Evolutionary conservation across 2,329 filamentous ascomycete species (phyloP).

Genomic region (Thelonectria rubi): DNA sequence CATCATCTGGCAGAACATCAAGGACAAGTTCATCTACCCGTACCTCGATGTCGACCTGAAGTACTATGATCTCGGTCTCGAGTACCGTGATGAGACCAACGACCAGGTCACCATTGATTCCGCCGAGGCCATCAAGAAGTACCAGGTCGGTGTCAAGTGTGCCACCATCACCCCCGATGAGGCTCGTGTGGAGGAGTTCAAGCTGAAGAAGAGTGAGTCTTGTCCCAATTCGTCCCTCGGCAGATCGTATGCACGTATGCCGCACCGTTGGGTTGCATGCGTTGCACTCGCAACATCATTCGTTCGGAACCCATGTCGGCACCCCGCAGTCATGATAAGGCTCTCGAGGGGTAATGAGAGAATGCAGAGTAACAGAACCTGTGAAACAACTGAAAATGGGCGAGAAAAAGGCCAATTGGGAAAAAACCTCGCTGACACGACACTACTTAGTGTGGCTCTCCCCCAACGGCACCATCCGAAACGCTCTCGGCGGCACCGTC

Average conservation of each 20-base stretch:
- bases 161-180: constrained; percentile 99
- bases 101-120: constrained; percentile 96
- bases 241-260: background rate
- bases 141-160: constrained; percentile 98
- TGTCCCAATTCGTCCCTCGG: constrained; percentile 15
- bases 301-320: constrained; percentile 6
- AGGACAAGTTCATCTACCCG: constrained; percentile 97
- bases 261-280: constrained; percentile 30
- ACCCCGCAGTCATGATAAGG: constrained; percentile 37
- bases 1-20: constrained; percentile 99
- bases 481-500: constrained; percentile 87
- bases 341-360: background rate
- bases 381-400: constrained; percentile 17
- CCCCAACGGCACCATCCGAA: constrained; percentile 89
- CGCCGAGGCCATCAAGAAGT: constrained; percentile 98
- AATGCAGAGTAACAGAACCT: constrained; percentile 1
- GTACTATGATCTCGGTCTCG: constrained; percentile 94
- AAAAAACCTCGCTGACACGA: constrained; percentile 34
- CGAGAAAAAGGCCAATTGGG: constrained; percentile 3
- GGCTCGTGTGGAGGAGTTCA: constrained; percentile 95
- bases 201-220: constrained; percentile 91
- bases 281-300: constrained; percentile 25
- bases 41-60: constrained; percentile 98
- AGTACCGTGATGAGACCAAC: constrained; percentile 95
- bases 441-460: constrained; percentile 87